Conservation (phyloP, 352 stramenopile species). For the Phytophthora citricola region DNA sequence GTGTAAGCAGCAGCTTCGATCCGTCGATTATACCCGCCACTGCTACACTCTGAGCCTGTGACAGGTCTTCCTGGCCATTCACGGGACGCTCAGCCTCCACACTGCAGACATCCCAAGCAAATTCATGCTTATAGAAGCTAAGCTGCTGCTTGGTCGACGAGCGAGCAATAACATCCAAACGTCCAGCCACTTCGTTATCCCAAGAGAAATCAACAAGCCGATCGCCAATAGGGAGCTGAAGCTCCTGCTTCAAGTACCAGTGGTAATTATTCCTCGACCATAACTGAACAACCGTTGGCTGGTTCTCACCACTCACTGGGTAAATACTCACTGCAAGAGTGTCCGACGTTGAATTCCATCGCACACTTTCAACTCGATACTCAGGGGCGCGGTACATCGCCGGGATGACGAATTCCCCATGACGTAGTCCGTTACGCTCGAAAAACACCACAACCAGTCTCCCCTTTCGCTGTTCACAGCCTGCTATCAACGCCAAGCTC, state of each 20-base stretch:
- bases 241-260: constrained; percentile 87
- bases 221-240: constrained; percentile 23
- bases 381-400: constrained; percentile 35
- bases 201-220: constrained; percentile 49
- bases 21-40: constrained; percentile 70
- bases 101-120: constrained; percentile 53
- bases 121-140: constrained; percentile 56
- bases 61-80: neutral
- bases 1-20: constrained; percentile 66
- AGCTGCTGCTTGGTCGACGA: constrained; percentile 15
- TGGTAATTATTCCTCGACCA: constrained; percentile 87
- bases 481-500: constrained; percentile 78
- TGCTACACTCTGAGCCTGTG: constrained; percentile 37
- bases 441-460: constrained; percentile 82
- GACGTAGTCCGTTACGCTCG: constrained; percentile 80
- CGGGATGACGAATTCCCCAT: constrained; percentile 79
- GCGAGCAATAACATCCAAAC: constrained; percentile 47
- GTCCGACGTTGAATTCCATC: constrained; percentile 78
- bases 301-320: neutral
- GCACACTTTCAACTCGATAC: constrained; percentile 42
- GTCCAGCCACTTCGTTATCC: constrained; percentile 58
- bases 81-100: constrained; percentile 19
- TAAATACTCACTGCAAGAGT: constrained; percentile 65
- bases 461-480: constrained; percentile 61
- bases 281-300: constrained; percentile 56